These are phyloP conservation scores for Talaromyces sp. DNA, from an alignment of 2,329 filamentous ascomycete species.

Conservation along the genomic window DNA sequence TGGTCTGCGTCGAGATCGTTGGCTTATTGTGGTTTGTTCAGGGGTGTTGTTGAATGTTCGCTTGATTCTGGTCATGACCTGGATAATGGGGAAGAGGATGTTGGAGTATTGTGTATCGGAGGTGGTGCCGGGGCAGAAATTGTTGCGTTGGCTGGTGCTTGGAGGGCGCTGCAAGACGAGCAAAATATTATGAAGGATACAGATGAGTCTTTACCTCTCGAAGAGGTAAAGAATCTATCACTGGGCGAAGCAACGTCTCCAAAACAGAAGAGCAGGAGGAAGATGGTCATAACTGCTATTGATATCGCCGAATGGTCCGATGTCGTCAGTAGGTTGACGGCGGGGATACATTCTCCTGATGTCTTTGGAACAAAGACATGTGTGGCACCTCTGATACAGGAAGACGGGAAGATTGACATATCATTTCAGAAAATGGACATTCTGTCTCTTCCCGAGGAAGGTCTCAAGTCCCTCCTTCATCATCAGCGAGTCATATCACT, in stretches of 20 bases:
- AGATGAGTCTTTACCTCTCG: background rate
- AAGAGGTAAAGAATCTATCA: background rate
- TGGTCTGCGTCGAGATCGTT: constrained; percentile 88
- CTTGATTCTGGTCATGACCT: constrained; percentile 6
- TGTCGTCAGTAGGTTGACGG: constrained; percentile 59
- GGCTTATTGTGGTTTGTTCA: constrained; percentile 67
- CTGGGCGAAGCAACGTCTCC: background rate
- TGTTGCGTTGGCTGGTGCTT: constrained; percentile 57
- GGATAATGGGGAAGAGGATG: background rate
- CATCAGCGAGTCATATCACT: constrained; percentile 63
- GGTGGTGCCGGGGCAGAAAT: constrained; percentile 67
- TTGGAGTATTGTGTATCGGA: constrained; percentile 56
- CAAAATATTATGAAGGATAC: background rate
- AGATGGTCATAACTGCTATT: constrained; percentile 59
- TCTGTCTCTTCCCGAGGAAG: constrained; percentile 39
- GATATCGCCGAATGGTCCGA: constrained; percentile 76
- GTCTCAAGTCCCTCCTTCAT: constrained; percentile 37
- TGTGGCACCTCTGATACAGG: constrained; percentile 29
- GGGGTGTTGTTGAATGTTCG: constrained; percentile 27
- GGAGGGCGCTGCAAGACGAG: constrained; percentile 36
- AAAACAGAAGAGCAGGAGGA: background rate
- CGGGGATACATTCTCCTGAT: constrained; percentile 46
- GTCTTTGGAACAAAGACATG: constrained; percentile 29
- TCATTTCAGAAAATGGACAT: constrained; percentile 52
- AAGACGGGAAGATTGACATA: constrained; percentile 26